Evolutionary conservation across 257 asterid species (phyloP), one percentile per base, ranked within the genome.

Genomic region (Scutellaria minor): DNA sequence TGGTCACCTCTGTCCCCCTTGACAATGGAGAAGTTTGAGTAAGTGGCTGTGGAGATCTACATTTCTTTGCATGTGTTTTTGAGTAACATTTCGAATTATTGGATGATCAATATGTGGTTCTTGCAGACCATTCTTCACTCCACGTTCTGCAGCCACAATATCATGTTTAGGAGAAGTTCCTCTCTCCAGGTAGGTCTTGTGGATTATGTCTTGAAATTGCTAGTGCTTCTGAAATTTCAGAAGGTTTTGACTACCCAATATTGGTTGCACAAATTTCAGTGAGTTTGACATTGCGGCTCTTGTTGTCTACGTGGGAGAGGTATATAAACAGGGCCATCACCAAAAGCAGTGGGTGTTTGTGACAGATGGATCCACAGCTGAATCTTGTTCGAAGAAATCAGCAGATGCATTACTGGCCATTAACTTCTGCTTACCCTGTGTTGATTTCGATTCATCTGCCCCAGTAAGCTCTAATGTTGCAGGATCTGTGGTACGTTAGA

Each of bases 271-370:
- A 78, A 56, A 24, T 83, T 69, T 72, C 95, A 92, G 98, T 39
- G 99, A 95, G 82, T 92, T 95, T 61, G 99, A 95, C 78, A 84
- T 88, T 63, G 97, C 93, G 52, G 99, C 96, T 40, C 80, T 83
- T 14, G 86, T 95, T 65, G 83, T 92, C 59, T 85, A 87, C 40
- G 96, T 90, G 75, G 97, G 98, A 68, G 96, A 90, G 70, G 90
- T 84, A 68, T 85, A 85, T 77, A 77, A 68, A 66, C 85, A 83
- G 42, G 90, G 90, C 70, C 82, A 70, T 75, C 93, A 80, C 64
- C 84, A 80, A 82, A 92, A 87, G 82, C 99, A 95, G 75, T 90
- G 99, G 99, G 92, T 90, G 64, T 92, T 95, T 81, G 90, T 95
- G 62, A 77, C 96, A 0, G 98, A 95, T 77, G 95, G 86, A 78